Conservation (phyloP, 768 basidiomycete genomes). For the Leccinum longicurvipes region DNA sequence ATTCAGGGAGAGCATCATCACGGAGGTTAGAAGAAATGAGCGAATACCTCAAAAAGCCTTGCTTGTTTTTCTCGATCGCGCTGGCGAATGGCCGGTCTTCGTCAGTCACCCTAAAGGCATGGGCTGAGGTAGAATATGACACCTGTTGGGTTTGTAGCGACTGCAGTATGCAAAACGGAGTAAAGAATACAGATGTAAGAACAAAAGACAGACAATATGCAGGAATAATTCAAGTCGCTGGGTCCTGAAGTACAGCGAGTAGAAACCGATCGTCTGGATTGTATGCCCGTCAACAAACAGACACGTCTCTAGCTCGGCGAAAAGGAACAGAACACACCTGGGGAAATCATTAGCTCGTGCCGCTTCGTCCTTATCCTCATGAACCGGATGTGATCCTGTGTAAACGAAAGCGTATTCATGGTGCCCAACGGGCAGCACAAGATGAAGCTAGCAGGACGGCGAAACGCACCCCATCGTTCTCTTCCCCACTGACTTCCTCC, state of each 20-base stretch:
- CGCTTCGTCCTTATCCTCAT: conserved; percentile 88
- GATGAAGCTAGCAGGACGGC: background rate
- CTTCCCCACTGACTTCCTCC: conserved; percentile 68
- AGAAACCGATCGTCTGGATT: conserved; percentile 70
- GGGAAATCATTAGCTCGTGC: conserved; percentile 94
- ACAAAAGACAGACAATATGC: background rate
- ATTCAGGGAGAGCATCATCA: conserved; percentile 30
- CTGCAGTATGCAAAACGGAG: conserved; percentile 9
- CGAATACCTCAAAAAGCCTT: too few relatives aligned
- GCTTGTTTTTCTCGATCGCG: background rate
- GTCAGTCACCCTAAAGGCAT: too few relatives aligned
- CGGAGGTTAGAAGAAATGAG: too few relatives aligned
- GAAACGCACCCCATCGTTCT: conserved; percentile 53
- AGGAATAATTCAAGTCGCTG: conserved; percentile 39
- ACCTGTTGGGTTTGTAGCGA: conserved; percentile 5
- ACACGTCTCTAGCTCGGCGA: background rate
- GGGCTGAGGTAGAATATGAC: background rate
- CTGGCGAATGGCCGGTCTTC: background rate
- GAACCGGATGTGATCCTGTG: conserved; percentile 81
- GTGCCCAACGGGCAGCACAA: background rate
- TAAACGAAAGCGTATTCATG: too few relatives aligned
- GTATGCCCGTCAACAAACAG: background rate
- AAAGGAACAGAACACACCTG: conserved; percentile 52
- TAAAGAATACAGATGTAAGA: conserved; percentile 12
- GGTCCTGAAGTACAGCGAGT: conserved; percentile 81